Base-by-base conservation (phyloP, 495 filamentous ascomycete species). In the Tuber indicum region DNA sequence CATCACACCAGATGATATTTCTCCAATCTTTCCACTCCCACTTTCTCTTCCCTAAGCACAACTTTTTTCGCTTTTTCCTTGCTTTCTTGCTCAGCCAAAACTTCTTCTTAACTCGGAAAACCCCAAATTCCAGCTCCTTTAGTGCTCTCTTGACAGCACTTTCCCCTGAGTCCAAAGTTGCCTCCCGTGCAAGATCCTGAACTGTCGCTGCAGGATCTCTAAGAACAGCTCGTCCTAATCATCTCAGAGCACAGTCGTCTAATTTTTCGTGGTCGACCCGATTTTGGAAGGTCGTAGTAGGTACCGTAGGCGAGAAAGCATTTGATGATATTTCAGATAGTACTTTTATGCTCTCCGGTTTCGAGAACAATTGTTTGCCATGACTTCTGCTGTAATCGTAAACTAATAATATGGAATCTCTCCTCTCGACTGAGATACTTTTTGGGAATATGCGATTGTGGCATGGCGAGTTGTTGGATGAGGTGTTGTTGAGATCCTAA, bases 251-350 rank as follows among this genome's bases (percentile, higher is more conserved):
- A 41, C 69, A 6, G n/a, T 71, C 45, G 52, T 75, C 32, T 10
- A 75, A 71, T 52, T 75, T 72, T 58, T 32, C 39, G 5, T 12
- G 42, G 4, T 14, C n/a, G 69, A 12, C 74, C 74, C 2, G n/a
- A 5, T 71, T 75, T 75, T 58, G 44, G 74, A n/a, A 70, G 44
- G 47, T 75, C 44, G 23, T 75, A 14, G 32, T 72, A 75, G 74
- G 39, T 76, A 23, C 45, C 46, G 0, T 45, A 52, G 10, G 47
- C 39, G 6, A 52, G 44, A 26, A 72, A 72, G 36, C 32, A 36
- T 2, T 26, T 41, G 2, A 76, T 36, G 6, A 76, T 46, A 72
- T 71, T 76, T 23, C 75, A 12, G 14, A 45, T 42, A 2, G 44
- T 75, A 26, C 69, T 75, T 52, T 49, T 3, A 19, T 72, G 5